Base-by-base conservation (phyloP, 352 stramenopile genomes). In the Peronospora belbahrii region DNA sequence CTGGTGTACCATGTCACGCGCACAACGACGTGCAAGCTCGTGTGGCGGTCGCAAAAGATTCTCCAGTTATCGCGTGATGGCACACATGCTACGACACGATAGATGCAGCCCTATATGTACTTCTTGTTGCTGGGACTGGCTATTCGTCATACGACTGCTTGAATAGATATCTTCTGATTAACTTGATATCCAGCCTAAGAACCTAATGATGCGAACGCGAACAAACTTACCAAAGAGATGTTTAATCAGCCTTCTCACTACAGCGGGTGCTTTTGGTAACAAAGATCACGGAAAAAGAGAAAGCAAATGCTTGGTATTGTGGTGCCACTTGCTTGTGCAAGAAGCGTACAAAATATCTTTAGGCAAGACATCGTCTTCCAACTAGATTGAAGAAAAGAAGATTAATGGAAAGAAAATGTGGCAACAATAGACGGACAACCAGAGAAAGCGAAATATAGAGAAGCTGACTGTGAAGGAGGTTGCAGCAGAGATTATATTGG, bases 391-490 rank as follows among this genome's bases (percentile, higher is more conserved):
- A 90, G 27, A 97, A 97, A 47, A 87, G 97, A 58, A 70, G 90
- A 6, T 74, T 74, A 33, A 97, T 89, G 3, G 68, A 70, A 14
- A n/a, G 83, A 96, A 31, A 74, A 94, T 6, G 89, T 97, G 0
- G 88, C 80, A 6, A 85, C 88, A 14, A 96, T 97, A 64, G 88
- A 98, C 52, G 84, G 92, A 37, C 83, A 96, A 28, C 70, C 97
- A 14, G 0, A 88, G 92, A 43, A 69, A 97, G 33, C 93, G 93
- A 4, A 91, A 97, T 45, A 70, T 86, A 17, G 97, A 98, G 72
- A 92, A 93, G 38, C 71, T 81, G 4, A 70, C 95, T 14, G 92
- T 96, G 0, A 89, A 98, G 51, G 91, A 94, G 42, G 94, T 98
- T 33, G 92, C 94, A 1, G 73, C 90, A 39, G 73, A 85, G 0